Base-by-base conservation (phyloP, 2,329 filamentous ascomycete species). In the Cordyceps javanica region DNA sequence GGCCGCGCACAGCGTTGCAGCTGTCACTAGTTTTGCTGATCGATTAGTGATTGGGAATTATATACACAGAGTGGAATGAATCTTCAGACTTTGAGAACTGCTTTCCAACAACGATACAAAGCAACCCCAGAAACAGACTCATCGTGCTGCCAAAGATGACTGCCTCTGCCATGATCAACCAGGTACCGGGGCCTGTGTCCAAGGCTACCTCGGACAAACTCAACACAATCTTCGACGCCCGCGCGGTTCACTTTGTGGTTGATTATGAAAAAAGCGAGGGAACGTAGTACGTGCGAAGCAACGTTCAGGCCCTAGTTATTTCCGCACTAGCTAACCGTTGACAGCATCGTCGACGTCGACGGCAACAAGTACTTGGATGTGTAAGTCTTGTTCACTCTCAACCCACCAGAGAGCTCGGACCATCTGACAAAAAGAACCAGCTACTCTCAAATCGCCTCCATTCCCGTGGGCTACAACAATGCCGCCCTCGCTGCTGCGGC, bases 401-500 rank as follows among this genome's bases (percentile, higher is more conserved):
- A n/a, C 28, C 39, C 38, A 39, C 6, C 19, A 4, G 16, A 7
- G 1, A 7, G n/a, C 2, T 28, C 8, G n/a, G 19, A 1, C 21
- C 13, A 16, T 25, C 52, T 55, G 16, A 55, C 41, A 26, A 8
- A 0, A 6, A 6, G 30, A 3, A 7, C 41, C 61, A 83, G 82
- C 57, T 90, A 90, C 71, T 86, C 89, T 52, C 89, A 92, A 73
- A 92, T 93, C 68, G 89, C 89, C 59, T 91, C 88, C 25, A 92
- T 93, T 64, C 88, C 89, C 10, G 83, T 93, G 50, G 89, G 89
- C 61, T 92, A 93, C 80, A 91, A 87, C 79, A 91, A 92, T 72
- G 80, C 86, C 11, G 73, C 81, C 53, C 81, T 93, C 60, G 77
- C 83, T 62, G 74, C 80, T 63, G 85, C 85, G 38, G 86, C 87